Conservation (phyloP, 202 grass and related monocot species). For the Digitaria exilis region DNA sequence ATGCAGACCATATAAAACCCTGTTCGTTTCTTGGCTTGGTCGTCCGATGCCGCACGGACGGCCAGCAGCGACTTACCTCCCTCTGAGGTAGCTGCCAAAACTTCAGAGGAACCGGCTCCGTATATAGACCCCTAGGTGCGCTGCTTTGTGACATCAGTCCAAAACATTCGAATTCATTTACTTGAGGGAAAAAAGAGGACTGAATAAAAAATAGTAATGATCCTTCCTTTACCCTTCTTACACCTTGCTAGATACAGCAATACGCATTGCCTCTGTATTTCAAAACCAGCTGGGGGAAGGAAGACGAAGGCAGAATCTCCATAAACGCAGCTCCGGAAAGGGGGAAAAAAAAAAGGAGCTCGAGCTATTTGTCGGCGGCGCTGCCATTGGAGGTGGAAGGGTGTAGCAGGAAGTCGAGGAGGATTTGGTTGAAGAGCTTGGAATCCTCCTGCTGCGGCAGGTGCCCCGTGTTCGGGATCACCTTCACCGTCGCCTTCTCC, state of each 20-base stretch:
- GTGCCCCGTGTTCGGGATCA: conserved; percentile 70
- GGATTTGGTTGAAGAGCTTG: conserved; percentile 61
- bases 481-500: conserved; percentile 62
- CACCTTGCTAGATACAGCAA: background rate
- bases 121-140: too few species aligned
- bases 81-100: too few species aligned
- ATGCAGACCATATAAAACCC: too few species aligned
- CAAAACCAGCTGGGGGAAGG: background rate
- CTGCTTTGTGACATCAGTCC: background rate
- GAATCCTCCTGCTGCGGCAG: conserved; percentile 69
- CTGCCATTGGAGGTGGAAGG: background rate
- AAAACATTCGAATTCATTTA: background rate
- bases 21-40: too few species aligned
- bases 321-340: background rate
- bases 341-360: background rate
- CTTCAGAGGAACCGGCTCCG: too few species aligned
- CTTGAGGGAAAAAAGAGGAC: background rate
- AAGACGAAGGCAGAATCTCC: background rate
- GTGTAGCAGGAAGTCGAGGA: conserved; percentile 64
- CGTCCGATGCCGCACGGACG: too few species aligned
- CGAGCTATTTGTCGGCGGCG: background rate
- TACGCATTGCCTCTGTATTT: background rate
- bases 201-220: background rate
- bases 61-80: too few species aligned
- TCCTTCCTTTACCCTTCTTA: background rate